These are phyloP conservation scores for Fusarium ramigenum DNA, from an alignment of 2,329 filamentous ascomycete species.

Conservation along the genomic window DNA sequence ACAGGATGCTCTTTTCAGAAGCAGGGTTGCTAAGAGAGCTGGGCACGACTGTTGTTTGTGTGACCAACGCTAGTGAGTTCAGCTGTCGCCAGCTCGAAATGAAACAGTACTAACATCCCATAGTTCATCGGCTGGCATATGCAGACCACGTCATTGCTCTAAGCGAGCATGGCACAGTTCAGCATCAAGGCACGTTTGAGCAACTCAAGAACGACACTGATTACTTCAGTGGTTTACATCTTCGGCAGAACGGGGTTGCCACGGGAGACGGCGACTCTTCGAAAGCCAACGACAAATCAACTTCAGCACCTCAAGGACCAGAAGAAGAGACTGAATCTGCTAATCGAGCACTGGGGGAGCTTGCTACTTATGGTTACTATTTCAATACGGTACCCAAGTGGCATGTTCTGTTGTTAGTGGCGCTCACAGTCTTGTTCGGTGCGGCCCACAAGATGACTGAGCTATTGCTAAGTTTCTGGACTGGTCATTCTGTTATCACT, in stretches of 20 bases:
- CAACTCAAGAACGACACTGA: constrained; percentile 4
- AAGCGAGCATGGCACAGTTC: constrained; percentile 1
- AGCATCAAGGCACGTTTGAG: constrained; percentile 20
- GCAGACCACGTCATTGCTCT: constrained; percentile 12
- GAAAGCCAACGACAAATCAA: neutral
- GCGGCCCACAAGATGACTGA: constrained; percentile 27
- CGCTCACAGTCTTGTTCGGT: neutral
- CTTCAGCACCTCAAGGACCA: neutral
- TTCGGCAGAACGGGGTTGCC: neutral
- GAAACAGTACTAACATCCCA: neutral
- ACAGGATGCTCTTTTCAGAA: neutral
- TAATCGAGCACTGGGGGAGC: neutral
- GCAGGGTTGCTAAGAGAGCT: neutral
- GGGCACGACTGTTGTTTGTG: constrained; percentile 3
- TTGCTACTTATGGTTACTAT: constrained; percentile 15
- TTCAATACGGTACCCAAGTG: constrained; percentile 8
- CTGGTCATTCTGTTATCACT: constrained; percentile 1
- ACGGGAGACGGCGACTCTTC: neutral
- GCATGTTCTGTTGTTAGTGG: neutral
- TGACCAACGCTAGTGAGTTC: constrained; percentile 11
- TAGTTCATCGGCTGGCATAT: constrained; percentile 1
- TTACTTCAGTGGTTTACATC: constrained; percentile 12
- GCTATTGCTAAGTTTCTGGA: constrained; percentile 26
- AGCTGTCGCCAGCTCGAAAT: neutral
- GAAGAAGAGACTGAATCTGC: neutral